A percentile compares a stretch with the other conserved stretches of the same genome.
phyloP scores from a whole-genome alignment of 164 flowering plant genomes.

The Cinnamomum chago region DNA sequence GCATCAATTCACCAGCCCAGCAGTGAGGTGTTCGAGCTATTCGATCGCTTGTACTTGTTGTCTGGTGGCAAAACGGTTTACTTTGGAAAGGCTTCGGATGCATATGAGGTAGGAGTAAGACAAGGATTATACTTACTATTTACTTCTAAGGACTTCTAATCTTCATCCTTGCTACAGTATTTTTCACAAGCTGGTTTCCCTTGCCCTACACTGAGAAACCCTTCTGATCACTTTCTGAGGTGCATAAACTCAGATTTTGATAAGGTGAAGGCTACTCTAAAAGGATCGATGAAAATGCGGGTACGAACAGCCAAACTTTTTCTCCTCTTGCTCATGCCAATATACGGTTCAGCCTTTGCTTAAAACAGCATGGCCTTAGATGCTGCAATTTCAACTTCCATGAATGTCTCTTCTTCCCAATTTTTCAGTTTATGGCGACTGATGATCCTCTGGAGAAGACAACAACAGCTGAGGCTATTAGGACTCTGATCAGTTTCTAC shows the following conservation, averaged over 20 bases:
- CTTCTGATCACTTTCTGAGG: constrained; percentile 91
- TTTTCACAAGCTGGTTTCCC: constrained; percentile 97
- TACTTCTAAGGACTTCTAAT: neutral
- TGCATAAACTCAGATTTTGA: constrained; percentile 94
- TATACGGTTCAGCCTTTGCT: neutral
- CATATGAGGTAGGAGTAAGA: constrained; percentile 59
- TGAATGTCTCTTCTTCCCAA: neutral
- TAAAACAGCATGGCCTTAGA: neutral
- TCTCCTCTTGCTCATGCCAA: neutral
- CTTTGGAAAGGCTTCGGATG: constrained; percentile 85
- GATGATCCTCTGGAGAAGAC: constrained; percentile 87
- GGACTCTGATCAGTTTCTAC: constrained; percentile 52
- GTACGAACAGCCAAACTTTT: constrained; percentile 26
- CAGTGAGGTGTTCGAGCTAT: constrained; percentile 94
- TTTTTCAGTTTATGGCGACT: constrained; percentile 53
- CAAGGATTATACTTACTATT: neutral
- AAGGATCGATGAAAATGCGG: constrained; percentile 90
- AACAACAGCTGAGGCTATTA: constrained; percentile 81
- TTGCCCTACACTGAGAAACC: constrained; percentile 90
- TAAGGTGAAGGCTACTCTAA: constrained; percentile 90
- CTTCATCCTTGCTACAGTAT: constrained; percentile 43
- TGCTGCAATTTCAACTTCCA: neutral
- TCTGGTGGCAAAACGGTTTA: constrained; percentile 88
- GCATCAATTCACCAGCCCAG: constrained; percentile 98
- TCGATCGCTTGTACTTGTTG: constrained; percentile 79